These are phyloP conservation scores for Aureobasidium sp. DNA, from an alignment of 2,329 filamentous ascomycete genomes.

Conservation along the genomic window DNA sequence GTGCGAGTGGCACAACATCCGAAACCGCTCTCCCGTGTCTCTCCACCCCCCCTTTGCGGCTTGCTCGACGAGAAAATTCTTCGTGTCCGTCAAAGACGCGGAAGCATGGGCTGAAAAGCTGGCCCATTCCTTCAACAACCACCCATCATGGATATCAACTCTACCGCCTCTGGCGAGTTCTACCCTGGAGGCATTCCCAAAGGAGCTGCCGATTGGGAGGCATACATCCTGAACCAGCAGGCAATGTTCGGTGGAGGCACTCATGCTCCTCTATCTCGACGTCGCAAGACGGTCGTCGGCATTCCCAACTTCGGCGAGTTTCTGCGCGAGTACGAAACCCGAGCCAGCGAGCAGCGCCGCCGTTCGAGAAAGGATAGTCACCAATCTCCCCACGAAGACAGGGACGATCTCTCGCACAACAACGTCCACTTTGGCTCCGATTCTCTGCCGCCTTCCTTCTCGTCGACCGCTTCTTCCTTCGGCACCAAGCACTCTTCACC, in stretches of 20 bases:
- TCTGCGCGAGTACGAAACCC: neutral
- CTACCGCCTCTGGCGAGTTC: neutral
- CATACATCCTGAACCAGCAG: neutral
- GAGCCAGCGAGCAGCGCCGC: neutral
- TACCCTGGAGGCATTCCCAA: conserved; percentile 4
- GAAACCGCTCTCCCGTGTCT: conserved; percentile 5
- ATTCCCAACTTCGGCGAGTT: conserved; percentile 6
- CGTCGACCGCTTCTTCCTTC: neutral
- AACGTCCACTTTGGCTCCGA: neutral
- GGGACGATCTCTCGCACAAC: conserved; percentile 1
- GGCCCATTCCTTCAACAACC: neutral
- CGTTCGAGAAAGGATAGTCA: neutral
- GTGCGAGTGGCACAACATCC: neutral
- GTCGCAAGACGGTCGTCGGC: neutral
- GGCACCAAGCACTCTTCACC: neutral
- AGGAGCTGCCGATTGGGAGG: neutral
- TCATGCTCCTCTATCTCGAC: neutral
- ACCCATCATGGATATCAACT: conserved; percentile 4
- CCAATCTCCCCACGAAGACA: neutral
- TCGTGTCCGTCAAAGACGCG: neutral
- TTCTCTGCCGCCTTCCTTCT: neutral
- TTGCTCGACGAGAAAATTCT: conserved; percentile 3
- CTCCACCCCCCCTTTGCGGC: neutral
- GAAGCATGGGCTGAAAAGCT: conserved; percentile 11
- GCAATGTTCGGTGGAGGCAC: neutral